Conservation (phyloP, 1,284 basidiomycete genomes). For the Trichosporon coremiiforme region DNA sequence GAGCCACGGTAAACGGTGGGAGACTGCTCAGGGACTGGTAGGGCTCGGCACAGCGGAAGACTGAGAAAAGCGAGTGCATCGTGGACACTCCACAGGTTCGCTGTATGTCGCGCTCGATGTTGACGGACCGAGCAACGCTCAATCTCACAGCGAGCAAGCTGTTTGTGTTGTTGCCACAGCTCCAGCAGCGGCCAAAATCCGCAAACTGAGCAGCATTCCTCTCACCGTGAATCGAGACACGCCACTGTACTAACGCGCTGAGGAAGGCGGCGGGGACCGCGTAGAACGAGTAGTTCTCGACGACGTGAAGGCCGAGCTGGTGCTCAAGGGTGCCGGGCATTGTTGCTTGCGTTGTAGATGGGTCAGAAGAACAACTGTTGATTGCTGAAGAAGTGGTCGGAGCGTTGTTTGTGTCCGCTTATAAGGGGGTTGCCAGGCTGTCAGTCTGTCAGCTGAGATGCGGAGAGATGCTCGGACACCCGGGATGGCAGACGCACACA, state of each 20-base stretch:
- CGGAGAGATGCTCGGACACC: slow-evolving; percentile 2
- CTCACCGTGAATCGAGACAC: neutral
- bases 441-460: neutral
- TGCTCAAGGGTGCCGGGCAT: slow-evolving; percentile 12
- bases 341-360: neutral
- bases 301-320: slow-evolving; percentile 16
- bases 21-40: neutral
- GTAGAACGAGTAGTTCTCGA: slow-evolving; percentile 38
- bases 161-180: neutral
- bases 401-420: slow-evolving; percentile 6
- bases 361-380: neutral
- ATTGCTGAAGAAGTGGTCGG: neutral
- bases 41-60: neutral
- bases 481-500: neutral
- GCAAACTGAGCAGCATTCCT: neutral
- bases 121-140: neutral
- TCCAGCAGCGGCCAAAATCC: neutral
- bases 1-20: neutral
- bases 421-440: neutral
- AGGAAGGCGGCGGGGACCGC: slow-evolving; percentile 41
- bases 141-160: neutral
- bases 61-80: neutral
- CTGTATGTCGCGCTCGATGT: neutral
- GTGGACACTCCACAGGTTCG: neutral
- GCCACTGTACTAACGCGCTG: slow-evolving; percentile 32